Evolutionary conservation across 192 early-diverging fungal genomes (phyloP).

Genomic region (Linderina pennispora): DNA sequence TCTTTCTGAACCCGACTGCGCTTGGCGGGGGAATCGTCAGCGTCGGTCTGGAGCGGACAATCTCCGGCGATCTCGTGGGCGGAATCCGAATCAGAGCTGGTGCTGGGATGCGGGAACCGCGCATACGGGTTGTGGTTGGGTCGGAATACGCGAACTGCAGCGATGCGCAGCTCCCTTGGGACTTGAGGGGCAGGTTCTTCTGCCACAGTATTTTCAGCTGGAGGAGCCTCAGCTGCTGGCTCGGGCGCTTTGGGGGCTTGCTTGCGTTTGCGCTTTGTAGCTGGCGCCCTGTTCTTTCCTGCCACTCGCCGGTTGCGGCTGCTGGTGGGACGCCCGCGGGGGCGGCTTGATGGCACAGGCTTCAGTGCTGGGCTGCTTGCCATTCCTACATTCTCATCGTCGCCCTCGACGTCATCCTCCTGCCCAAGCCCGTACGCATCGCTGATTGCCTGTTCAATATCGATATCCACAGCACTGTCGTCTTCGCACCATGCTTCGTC

Average conservation of each 20-base stretch:
- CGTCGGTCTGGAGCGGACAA: no score
- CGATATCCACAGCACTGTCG: slow-evolving; percentile 8
- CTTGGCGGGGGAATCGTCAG: background rate
- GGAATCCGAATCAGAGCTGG: background rate
- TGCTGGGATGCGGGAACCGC: background rate
- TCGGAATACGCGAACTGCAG: slow-evolving; percentile 14
- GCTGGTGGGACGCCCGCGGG: no score
- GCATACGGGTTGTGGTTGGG: slow-evolving; percentile 30
- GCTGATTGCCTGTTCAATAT: slow-evolving; percentile 10
- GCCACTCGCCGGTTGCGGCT: slow-evolving; percentile 28
- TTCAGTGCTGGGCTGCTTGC: background rate
- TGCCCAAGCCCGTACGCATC: background rate
- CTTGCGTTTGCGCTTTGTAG: no score
- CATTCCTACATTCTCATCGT: background rate
- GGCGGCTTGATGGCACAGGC: no score
- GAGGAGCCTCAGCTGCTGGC: background rate
- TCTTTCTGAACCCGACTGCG: background rate
- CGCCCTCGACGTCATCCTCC: background rate
- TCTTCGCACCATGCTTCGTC: background rate
- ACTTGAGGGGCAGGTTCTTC: slow-evolving; percentile 7
- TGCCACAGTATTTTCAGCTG: background rate
- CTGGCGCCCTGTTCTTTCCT: slow-evolving; percentile 28
- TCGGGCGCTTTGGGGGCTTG: background rate
- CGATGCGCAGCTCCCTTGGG: slow-evolving; percentile 29
- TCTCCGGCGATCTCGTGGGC: no score